Evolutionary conservation across 129 eudicot genomes (phyloP).

Genomic region (Helichrysum umbraculigerum): DNA sequence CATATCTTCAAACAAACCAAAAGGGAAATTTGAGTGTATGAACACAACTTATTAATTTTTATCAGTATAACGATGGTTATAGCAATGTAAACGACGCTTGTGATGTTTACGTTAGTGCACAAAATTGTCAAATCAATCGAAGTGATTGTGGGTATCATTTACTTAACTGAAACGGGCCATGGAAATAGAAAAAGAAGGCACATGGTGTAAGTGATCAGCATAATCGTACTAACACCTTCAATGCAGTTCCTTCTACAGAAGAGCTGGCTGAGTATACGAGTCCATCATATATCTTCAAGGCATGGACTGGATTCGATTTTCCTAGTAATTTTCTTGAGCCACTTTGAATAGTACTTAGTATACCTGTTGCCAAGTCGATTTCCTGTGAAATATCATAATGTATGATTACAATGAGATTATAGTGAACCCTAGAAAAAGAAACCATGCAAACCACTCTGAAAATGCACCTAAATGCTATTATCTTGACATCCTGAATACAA

Average conservation of each 20-base stretch:
- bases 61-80: neutral
- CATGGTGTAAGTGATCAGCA: neutral
- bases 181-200: neutral
- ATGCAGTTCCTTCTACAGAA: conserved; percentile 64
- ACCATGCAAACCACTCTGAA: neutral
- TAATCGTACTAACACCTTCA: conserved; percentile 50
- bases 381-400: conserved; percentile 43
- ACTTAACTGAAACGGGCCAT: neutral
- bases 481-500: conserved; percentile 80
- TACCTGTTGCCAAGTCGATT: conserved; percentile 72
- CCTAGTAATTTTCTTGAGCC: conserved; percentile 65
- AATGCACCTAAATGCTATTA: conserved; percentile 72
- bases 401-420: neutral
- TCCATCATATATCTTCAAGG: conserved; percentile 61
- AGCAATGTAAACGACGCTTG: neutral
- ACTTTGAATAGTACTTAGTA: conserved; percentile 56
- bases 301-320: conserved; percentile 60
- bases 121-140: neutral
- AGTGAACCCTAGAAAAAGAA: conserved; percentile 2
- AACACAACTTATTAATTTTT: neutral
- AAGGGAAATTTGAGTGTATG: neutral
- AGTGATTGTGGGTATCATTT: neutral
- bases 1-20: conserved; percentile 51
- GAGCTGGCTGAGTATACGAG: conserved; percentile 55
- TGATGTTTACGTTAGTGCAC: neutral